phyloP scores from a whole-genome alignment of 2,329 filamentous ascomycete species.

The Aspergillus jensenii region DNA sequence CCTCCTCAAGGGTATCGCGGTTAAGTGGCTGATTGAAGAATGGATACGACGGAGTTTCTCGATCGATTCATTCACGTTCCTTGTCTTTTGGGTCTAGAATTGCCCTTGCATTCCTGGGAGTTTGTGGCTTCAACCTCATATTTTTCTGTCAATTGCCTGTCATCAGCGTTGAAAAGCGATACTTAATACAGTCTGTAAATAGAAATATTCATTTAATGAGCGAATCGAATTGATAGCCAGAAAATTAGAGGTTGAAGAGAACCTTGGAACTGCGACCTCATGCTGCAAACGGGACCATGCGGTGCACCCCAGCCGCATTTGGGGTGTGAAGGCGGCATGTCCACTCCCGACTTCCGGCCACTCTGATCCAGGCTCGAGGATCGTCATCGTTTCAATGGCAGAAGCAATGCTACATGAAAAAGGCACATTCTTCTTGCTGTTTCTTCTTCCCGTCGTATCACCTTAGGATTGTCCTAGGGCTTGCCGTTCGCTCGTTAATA shows the following conservation, averaged over 20 bases:
- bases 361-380: neutral
- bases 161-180: neutral
- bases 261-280: constrained; percentile 3
- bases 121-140: constrained; percentile 6
- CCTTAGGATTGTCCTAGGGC: neutral
- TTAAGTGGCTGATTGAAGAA: constrained; percentile 15
- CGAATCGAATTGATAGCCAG: neutral
- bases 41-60: neutral
- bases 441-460: neutral
- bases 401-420: constrained; percentile 5
- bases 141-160: neutral
- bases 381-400: constrained; percentile 7
- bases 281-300: constrained; percentile 22
- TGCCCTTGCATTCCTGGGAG: constrained; percentile 13
- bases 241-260: neutral
- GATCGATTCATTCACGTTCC: neutral
- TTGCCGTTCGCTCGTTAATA: neutral
- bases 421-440: constrained; percentile 3
- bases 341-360: neutral
- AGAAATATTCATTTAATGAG: constrained; percentile 2
- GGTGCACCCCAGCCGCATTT: constrained; percentile 14
- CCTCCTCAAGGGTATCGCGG: constrained; percentile 26
- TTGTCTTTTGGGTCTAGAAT: constrained; percentile 6
- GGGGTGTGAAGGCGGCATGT: constrained; percentile 6
- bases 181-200: constrained; percentile 16